Base-by-base conservation (phyloP, 768 basidiomycete genomes). In the Rhodocollybia butyracea region DNA sequence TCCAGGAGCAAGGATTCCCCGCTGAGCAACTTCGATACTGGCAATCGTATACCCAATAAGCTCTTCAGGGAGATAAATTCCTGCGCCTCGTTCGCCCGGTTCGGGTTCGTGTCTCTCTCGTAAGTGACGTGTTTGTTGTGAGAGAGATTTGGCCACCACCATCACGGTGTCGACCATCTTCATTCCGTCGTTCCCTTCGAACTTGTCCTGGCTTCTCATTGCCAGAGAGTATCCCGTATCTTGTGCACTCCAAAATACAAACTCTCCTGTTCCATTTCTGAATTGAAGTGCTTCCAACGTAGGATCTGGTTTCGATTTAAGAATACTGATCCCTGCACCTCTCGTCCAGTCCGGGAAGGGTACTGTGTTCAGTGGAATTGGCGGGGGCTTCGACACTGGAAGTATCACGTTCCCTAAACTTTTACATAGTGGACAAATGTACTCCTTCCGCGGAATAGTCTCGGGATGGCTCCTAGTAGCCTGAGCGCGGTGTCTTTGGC, bases 361-460 rank as follows among this genome's bases (percentile, higher is more conserved):
- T 0, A 82, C 71, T 3, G 69, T 71, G 56, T 82, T 89, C 51
- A 84, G 76, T 22, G 77, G 67, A 32, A 73, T 78, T n/a, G 60
- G 61, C 11, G 76, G 67, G 0, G 85, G 75, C 12, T 75, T 74
- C 4, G 81, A 76, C 17, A 95, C 86, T 0, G 97, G 97, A 1
- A 99, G 78, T 39, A 99, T 87, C 29, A 94, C 84, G 68, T 99
- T 99, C 3, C 96, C 94, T 5, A 98, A 76, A 62, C 91, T 94
- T 72, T 98, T 98, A 76, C 97, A 99, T 3, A 99, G 74, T 1
- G 97, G 97, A 62, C 97, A 99, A 45, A 98, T 90, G 72, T 88
- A 98, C 64, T 99, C 97, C 61, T 89, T 89, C 38, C 97, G 81
- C 15, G 89, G 84, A n/a, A 94, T 92, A 63, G 85, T 89, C 67